These are phyloP conservation scores for Trichoderma sp. DNA, from an alignment of 2,329 filamentous ascomycete species.

Conservation along the genomic window DNA sequence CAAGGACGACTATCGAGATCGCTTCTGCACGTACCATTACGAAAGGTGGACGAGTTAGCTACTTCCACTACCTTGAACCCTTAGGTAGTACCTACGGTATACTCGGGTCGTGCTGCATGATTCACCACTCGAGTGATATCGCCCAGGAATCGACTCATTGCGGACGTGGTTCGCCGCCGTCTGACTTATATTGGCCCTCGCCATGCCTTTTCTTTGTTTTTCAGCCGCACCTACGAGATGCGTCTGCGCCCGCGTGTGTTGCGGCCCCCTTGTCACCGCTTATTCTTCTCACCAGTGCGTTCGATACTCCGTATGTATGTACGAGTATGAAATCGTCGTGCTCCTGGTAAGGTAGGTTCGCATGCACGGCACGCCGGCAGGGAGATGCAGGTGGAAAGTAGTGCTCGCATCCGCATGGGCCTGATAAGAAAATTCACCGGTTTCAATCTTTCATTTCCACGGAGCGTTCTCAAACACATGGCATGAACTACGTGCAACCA, in stretches of 20 bases:
- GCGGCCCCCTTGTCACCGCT: constrained; percentile 18
- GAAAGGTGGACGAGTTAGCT: neutral
- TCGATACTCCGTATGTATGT: neutral
- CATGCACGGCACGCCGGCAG: neutral
- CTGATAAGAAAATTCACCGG: constrained; percentile 13
- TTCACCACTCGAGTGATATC: neutral
- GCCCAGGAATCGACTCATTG: neutral
- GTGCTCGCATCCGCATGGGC: neutral
- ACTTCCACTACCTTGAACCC: neutral
- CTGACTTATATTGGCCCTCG: constrained; percentile 11
- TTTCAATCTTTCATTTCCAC: constrained; percentile 19
- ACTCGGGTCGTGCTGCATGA: constrained; percentile 8
- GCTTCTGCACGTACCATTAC: no score
- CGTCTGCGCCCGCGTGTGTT: constrained; percentile 14
- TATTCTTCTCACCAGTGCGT: neutral
- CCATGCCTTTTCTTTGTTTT: neutral
- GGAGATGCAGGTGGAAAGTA: neutral
- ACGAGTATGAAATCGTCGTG: no score
- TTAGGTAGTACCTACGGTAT: neutral
- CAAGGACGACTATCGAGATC: no score
- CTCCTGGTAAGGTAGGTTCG: neutral
- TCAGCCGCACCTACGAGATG: constrained; percentile 25
- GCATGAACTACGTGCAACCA: no score
- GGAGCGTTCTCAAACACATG: neutral
- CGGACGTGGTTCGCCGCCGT: constrained; percentile 2